Conservation (phyloP, 2,329 filamentous ascomycete species). For the Aspergillus viridinutans region DNA sequence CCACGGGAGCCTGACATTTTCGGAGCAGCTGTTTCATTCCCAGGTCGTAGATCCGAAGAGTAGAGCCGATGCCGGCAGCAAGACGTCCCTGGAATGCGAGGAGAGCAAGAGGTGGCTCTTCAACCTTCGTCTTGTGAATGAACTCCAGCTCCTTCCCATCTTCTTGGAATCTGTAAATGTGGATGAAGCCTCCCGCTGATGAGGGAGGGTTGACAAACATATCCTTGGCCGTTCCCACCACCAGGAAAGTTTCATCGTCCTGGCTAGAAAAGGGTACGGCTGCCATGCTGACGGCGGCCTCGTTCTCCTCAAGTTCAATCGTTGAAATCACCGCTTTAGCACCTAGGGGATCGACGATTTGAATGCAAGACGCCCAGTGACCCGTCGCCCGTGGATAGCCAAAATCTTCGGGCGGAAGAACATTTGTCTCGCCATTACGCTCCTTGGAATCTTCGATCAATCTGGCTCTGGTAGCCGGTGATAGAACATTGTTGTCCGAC, state of each 20-base stretch:
- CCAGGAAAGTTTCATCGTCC: conserved; percentile 83
- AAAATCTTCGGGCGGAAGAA: conserved; percentile 75
- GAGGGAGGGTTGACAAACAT: conserved; percentile 73
- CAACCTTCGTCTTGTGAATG: conserved; percentile 92
- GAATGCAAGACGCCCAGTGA: conserved; percentile 95
- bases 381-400: conserved; percentile 79
- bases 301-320: conserved; percentile 81
- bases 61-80: conserved; percentile 76
- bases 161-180: conserved; percentile 86
- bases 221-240: conserved; percentile 91
- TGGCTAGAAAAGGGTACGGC: conserved; percentile 83
- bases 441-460: conserved; percentile 68
- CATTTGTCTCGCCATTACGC: conserved; percentile 66
- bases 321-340: conserved; percentile 71
- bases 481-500: conserved; percentile 85
- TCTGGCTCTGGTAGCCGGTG: conserved; percentile 69
- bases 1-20: conserved; percentile 79
- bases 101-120: conserved; percentile 84
- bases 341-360: conserved; percentile 76
- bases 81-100: conserved; percentile 89
- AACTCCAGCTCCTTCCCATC: conserved; percentile 87
- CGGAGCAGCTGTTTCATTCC: conserved; percentile 89
- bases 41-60: conserved; percentile 83
- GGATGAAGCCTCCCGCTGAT: conserved; percentile 75
- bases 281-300: conserved; percentile 82